Evolutionary conservation across 331 rosid genomes (phyloP).

Genomic region (Dryas integrifolia): DNA sequence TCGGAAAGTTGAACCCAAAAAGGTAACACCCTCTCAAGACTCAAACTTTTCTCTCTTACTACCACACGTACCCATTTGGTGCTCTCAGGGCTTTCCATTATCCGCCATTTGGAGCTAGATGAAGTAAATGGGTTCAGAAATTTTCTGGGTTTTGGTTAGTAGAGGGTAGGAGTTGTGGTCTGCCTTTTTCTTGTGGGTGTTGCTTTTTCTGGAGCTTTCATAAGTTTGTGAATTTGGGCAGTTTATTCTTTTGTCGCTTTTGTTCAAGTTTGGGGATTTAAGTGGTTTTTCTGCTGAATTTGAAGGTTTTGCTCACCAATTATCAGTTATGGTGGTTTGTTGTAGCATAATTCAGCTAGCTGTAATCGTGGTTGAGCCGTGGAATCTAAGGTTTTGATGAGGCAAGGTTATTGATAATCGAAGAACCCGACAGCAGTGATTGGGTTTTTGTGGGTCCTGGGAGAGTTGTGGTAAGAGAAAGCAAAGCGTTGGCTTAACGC

Average conservation of each 20-base stretch:
- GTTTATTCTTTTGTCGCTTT: not conserved
- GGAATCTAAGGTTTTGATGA: slow-evolving; percentile 21
- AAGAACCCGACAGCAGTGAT: not conserved
- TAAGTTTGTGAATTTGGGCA: not conserved
- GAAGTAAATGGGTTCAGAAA: not conserved
- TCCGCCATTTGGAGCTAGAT: slow-evolving; percentile 25
- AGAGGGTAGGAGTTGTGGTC: not conserved
- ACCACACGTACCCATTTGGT: slow-evolving; percentile 34
- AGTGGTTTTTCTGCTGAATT: slow-evolving; percentile 4
- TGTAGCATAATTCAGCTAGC: not conserved
- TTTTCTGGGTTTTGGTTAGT: not conserved
- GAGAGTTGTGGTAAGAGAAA: not conserved
- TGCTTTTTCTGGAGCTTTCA: not conserved
- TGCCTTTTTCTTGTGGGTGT: not conserved
- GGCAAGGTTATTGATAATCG: not conserved
- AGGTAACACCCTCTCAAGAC: slow-evolving; percentile 29
- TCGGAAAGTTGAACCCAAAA: slow-evolving; percentile 69
- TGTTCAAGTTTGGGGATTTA: not conserved
- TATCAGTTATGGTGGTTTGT: not conserved
- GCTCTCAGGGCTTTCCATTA: slow-evolving; percentile 42
- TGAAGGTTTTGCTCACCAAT: slow-evolving; percentile 4
- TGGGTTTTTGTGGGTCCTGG: not conserved
- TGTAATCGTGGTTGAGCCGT: slow-evolving; percentile 5
- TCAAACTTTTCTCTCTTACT: slow-evolving; percentile 30
- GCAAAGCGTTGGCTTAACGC: slow-evolving; percentile 14